Evolutionary conservation across 1,284 basidiomycete species (phyloP).

Genomic region (Fomitiporia mediterranea): DNA sequence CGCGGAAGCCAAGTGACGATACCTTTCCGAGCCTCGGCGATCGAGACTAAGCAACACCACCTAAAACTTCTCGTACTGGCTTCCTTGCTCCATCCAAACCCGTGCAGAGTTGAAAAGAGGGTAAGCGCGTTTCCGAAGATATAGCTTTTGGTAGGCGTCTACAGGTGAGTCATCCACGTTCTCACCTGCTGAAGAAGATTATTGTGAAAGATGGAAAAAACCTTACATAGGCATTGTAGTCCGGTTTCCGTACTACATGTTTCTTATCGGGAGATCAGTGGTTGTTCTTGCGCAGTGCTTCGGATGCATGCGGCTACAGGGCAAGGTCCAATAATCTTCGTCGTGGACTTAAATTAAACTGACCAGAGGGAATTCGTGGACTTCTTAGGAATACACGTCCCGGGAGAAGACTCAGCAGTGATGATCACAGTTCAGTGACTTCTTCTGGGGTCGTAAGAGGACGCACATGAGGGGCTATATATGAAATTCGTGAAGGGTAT

Average conservation of each 20-base stretch:
- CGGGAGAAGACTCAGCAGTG: too few species aligned
- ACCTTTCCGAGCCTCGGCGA: neutral
- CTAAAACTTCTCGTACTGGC: neutral
- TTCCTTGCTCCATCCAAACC: neutral
- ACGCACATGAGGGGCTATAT: too few species aligned
- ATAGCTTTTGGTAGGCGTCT: neutral
- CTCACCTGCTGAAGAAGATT: neutral
- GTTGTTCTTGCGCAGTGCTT: neutral
- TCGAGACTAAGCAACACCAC: neutral
- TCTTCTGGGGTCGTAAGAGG: too few species aligned
- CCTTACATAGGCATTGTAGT: too few species aligned
- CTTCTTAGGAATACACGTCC: too few species aligned
- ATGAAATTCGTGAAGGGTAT: too few species aligned
- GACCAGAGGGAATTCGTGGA: too few species aligned
- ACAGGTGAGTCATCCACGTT: neutral
- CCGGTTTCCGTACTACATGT: neutral
- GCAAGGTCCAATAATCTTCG: too few species aligned
- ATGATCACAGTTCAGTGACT: too few species aligned
- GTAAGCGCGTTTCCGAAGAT: neutral
- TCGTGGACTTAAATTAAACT: too few species aligned
- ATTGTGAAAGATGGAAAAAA: too few species aligned
- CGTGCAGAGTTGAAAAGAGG: neutral
- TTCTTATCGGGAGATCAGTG: slow-evolving; percentile 4
- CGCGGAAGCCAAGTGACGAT: neutral
- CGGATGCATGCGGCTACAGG: neutral